Percentiles rank a stretch among this genome's conserved stretches.
phyloP scores from a whole-genome alignment of 441 rosid species.

The Bocquillonia castaneifolia region DNA sequence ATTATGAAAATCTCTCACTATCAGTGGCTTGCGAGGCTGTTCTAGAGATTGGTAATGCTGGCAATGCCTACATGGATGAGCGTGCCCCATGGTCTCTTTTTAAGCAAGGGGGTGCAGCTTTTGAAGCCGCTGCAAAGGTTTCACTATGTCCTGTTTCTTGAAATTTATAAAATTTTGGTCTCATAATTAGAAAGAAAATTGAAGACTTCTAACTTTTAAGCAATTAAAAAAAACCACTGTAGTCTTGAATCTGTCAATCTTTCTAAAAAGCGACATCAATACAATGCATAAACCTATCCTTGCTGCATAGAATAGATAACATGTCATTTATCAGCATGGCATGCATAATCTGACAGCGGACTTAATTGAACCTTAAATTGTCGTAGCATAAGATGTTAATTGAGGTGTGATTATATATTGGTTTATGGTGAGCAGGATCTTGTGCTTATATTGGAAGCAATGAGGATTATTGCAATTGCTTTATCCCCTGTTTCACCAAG shows the following conservation, averaged over 20 bases:
- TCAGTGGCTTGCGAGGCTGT: slow-evolving; percentile 86
- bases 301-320: neutral
- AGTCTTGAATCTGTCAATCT: neutral
- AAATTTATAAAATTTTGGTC: neutral
- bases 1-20: slow-evolving; percentile 62
- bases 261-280: neutral
- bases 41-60: slow-evolving; percentile 79
- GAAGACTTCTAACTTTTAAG: neutral
- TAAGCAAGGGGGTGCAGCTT: slow-evolving; percentile 78
- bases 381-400: neutral
- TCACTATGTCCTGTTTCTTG: neutral
- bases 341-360: neutral
- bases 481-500: slow-evolving; percentile 71
- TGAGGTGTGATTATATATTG: slow-evolving; percentile 3
- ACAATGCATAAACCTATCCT: neutral
- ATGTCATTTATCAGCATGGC: neutral
- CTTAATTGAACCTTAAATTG: neutral
- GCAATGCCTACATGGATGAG: slow-evolving; percentile 76
- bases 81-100: slow-evolving; percentile 81
- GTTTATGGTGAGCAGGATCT: slow-evolving; percentile 53
- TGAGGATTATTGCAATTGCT: slow-evolving; percentile 76
- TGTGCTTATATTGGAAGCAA: slow-evolving; percentile 73
- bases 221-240: neutral
- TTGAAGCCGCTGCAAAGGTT: slow-evolving; percentile 90
- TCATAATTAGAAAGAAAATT: neutral